Conservation (phyloP, 106 monocot genomes). For the Gastrodia elata region DNA sequence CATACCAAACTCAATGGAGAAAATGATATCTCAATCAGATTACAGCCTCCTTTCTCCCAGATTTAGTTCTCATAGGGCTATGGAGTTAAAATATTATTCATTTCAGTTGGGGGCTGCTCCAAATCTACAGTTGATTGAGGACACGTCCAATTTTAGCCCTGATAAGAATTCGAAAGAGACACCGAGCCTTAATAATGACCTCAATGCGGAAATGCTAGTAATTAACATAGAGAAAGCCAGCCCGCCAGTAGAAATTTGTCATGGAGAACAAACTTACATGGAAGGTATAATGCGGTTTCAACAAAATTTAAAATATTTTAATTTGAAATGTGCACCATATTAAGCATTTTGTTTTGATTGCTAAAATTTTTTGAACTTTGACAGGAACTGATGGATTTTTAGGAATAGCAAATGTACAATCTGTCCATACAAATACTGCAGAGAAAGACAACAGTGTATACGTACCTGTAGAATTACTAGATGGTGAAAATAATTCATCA, state of each 20-base stretch:
- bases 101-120: slow-evolving; percentile 9
- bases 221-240: slow-evolving; percentile 5
- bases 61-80: slow-evolving; percentile 18
- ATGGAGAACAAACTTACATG: slow-evolving; percentile 7
- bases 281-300: slow-evolving; percentile 17
- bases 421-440: background rate
- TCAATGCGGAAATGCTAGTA: slow-evolving; percentile 3
- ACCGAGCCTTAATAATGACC: background rate
- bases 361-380: slow-evolving; percentile 6
- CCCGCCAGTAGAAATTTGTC: slow-evolving; percentile 3
- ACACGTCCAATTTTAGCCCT: slow-evolving; percentile 13
- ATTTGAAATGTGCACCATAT: background rate
- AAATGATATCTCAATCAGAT: slow-evolving; percentile 33
- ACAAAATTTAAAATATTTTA: background rate
- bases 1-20: slow-evolving; percentile 28
- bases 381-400: slow-evolving; percentile 16
- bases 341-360: background rate
- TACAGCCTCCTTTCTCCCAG: slow-evolving; percentile 24
- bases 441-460: slow-evolving; percentile 4
- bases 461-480: background rate
- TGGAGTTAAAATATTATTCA: slow-evolving; percentile 10
- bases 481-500: background rate
- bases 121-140: too few species aligned
- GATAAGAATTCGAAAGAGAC: slow-evolving; percentile 12
- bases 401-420: slow-evolving; percentile 1